Evolutionary conservation across 768 basidiomycete genomes (phyloP), one percentile per base, ranked within the genome.

Genomic region (Mycena alexandri): DNA sequence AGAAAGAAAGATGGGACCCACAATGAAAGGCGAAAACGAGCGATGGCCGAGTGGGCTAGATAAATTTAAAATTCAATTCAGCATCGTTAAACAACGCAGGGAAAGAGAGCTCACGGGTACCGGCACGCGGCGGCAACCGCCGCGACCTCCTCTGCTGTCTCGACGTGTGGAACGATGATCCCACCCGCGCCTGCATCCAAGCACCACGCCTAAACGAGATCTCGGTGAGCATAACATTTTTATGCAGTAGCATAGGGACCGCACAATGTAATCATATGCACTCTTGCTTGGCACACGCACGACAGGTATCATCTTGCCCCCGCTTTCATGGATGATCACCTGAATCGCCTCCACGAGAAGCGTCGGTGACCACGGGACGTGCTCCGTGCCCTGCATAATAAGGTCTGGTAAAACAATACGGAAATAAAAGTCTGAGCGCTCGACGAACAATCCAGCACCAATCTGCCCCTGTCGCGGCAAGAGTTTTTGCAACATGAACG

Each of bases 141-240:
- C 44, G 22, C 48, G 12, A 62, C 60, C 36, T 67, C 58, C 17
- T 62, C 61, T 25, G 50, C 43, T 5, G 60, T 67, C 34, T 67
- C 66, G 3, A 46, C 52, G 53, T 67, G 66, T 10, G 60, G 66
- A 22, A 67, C 36, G 29, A 67, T 43, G n/a, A 67, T 60, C 8
- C 51, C 66, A 5, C 66, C 66, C 21, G 66, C 66, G 38, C 61
- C 66, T 22, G 66, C 60, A 46, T 67, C 48, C 22, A 67, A 12
- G 14, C 51, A 52, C 60, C 66, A 67, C n/a, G 47, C 24, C 61
- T 62, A 29, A 9, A 14, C 17, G 5, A 29, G 24, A 7, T 7
- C 14, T 51, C 25, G 5, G 25, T 29, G 14, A 51, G 29, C 16
- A 38, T 9, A 11, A 38, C 25, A 33, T 14, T 13, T 16, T 33